A percentile compares a stretch with the other conserved stretches of the same genome.
phyloP scores from a whole-genome alignment of 345 rosid species.

The Gossypioides kirkii region DNA sequence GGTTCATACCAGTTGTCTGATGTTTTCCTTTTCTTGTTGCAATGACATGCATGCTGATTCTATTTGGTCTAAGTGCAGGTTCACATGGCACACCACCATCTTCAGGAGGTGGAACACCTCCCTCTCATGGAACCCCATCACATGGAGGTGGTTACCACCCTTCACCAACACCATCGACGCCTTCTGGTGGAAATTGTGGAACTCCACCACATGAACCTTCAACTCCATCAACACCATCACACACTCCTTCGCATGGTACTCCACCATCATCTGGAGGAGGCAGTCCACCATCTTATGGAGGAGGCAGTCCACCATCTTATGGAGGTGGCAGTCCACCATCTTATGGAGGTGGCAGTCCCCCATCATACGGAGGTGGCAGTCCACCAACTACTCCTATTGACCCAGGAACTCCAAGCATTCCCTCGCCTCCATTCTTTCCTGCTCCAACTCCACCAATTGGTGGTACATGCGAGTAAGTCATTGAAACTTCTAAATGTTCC shows the following conservation, averaged over 20 bases:
- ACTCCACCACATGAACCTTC: constrained; percentile 31
- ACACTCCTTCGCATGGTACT: constrained; percentile 48
- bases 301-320: background rate
- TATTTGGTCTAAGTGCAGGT: constrained; percentile 28
- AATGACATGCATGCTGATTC: background rate
- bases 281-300: constrained; percentile 15
- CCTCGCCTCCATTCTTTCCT: constrained; percentile 48
- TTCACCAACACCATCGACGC: constrained; percentile 37
- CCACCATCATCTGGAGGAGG: constrained; percentile 37
- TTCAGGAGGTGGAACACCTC: constrained; percentile 20
- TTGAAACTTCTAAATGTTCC: background rate
- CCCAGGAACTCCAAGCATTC: constrained; percentile 56
- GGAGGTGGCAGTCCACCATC: constrained; percentile 24
- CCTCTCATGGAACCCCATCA: constrained; percentile 24
- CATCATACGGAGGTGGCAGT: constrained; percentile 8
- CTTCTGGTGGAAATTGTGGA: constrained; percentile 36
- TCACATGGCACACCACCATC: constrained; percentile 29
- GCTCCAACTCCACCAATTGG: constrained; percentile 64
- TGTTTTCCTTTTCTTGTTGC: background rate
- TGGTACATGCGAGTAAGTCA: constrained; percentile 85
- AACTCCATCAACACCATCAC: constrained; percentile 34
- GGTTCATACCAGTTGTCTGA: background rate
- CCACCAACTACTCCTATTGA: constrained; percentile 43
- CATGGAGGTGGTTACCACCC: constrained; percentile 28
- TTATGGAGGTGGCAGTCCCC: background rate